A percentile compares a stretch with the other conserved stretches of the same genome.
phyloP scores from a whole-genome alignment of 2,329 filamentous ascomycete genomes.

The Annulohypoxylon truncatum region DNA sequence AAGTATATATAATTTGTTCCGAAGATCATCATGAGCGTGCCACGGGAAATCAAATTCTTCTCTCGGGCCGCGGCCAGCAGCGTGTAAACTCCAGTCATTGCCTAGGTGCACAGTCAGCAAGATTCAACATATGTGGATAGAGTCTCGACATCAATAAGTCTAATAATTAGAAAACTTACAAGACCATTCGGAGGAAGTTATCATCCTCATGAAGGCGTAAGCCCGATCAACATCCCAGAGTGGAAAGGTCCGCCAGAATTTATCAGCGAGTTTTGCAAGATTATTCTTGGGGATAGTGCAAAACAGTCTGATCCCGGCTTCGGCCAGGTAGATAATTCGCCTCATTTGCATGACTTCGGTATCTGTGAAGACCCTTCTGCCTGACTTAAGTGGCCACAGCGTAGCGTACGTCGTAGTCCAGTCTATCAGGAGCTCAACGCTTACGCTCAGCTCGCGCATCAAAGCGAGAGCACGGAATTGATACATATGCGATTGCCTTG shows the following conservation, averaged over 20 bases:
- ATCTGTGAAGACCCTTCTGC: not conserved
- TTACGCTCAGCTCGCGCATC: constrained; percentile 1
- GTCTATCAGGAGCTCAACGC: constrained; percentile 4
- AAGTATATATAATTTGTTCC: not conserved
- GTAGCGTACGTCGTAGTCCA: not conserved
- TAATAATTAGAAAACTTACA: not conserved
- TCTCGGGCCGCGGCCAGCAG: not conserved
- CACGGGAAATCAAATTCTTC: not conserved
- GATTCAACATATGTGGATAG: not conserved
- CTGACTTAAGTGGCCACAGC: not conserved
- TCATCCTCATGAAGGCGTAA: not conserved
- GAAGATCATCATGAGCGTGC: not conserved
- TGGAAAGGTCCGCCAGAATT: not conserved
- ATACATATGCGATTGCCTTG: not conserved
- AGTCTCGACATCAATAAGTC: not conserved
- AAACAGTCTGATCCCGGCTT: not conserved
- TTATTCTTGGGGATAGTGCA: not conserved
- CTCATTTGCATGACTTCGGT: constrained; percentile 17
- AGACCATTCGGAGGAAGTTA: not conserved
- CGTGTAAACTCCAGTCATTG: not conserved
- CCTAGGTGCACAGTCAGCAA: not conserved
- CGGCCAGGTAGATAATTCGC: constrained; percentile 12
- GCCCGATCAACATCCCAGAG: not conserved
- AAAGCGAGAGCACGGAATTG: not conserved
- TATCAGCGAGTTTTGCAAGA: not conserved